Conservation (phyloP, 2,329 filamentous ascomycete species). For the Aspergillus pseudoglaucus region DNA sequence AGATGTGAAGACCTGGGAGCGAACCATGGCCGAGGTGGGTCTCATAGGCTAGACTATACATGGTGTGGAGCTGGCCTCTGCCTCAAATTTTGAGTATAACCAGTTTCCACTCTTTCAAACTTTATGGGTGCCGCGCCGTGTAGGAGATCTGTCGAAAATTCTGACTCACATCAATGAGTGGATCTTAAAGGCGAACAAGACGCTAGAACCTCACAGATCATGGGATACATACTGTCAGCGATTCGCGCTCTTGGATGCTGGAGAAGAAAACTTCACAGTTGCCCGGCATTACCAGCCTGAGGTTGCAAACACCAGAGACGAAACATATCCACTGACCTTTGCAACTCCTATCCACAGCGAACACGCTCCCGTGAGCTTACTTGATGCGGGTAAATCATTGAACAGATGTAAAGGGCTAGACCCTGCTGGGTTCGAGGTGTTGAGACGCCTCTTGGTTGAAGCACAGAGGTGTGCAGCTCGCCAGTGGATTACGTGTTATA, state of each 20-base stretch:
- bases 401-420: too few species aligned
- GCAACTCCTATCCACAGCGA: conserved; percentile 4
- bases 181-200: not conserved
- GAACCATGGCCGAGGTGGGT: not conserved
- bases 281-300: conserved; percentile 4
- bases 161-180: not conserved
- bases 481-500: too few species aligned
- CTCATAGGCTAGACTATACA: conserved; percentile 4
- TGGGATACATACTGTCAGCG: conserved; percentile 2
- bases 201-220: not conserved
- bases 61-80: conserved; percentile 3
- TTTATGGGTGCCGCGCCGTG: too few species aligned
- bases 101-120: too few species aligned
- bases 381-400: too few species aligned
- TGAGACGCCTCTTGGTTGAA: too few species aligned
- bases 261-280: conserved; percentile 3
- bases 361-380: conserved; percentile 1
- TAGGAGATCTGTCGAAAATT: too few species aligned
- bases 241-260: not conserved
- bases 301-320: not conserved
- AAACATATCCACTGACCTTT: not conserved
- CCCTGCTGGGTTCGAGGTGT: too few species aligned
- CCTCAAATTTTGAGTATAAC: too few species aligned
- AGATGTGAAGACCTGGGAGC: not conserved
- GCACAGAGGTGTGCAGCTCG: too few species aligned